Evolutionary conservation across 1,284 basidiomycete species (phyloP).

Genomic region (Irpex rosettiformis): DNA sequence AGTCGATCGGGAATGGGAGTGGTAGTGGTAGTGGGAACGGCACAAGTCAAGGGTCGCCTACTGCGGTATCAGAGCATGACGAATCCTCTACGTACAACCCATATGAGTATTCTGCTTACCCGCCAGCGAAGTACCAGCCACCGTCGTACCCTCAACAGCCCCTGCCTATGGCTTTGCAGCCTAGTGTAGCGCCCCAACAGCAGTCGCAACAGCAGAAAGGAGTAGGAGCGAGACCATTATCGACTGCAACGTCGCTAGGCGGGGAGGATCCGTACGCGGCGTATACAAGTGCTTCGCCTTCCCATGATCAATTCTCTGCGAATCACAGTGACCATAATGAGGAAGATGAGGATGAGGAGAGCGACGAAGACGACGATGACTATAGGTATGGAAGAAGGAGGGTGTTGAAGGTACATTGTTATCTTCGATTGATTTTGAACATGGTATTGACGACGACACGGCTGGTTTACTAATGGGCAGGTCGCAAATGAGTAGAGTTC

Average conservation of each 20-base stretch:
- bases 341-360: conserved; percentile 23
- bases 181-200: conserved; percentile 19
- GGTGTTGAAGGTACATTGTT: conserved; percentile 41
- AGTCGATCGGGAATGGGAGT: background rate
- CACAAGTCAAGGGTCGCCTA: background rate
- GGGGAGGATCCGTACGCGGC: conserved; percentile 16
- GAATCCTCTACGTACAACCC: conserved; percentile 15
- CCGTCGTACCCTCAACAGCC: conserved; percentile 10
- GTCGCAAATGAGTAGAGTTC: background rate
- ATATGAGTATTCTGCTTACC: conserved; percentile 14
- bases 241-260: conserved; percentile 14
- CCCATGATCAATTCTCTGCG: conserved; percentile 15
- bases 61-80: background rate
- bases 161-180: too few relatives aligned
- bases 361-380: conserved; percentile 35
- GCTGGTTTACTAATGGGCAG: background rate
- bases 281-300: conserved; percentile 12
- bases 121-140: conserved; percentile 3
- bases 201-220: conserved; percentile 6
- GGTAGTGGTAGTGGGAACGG: background rate
- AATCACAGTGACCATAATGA: conserved; percentile 20
- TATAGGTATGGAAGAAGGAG: conserved; percentile 33
- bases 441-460: background rate
- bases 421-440: background rate
- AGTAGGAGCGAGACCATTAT: conserved; percentile 4